Evolutionary conservation across 2,329 filamentous ascomycete genomes (phyloP), one percentile per base, ranked within the genome.

Genomic region (Xylariaceae sp.): DNA sequence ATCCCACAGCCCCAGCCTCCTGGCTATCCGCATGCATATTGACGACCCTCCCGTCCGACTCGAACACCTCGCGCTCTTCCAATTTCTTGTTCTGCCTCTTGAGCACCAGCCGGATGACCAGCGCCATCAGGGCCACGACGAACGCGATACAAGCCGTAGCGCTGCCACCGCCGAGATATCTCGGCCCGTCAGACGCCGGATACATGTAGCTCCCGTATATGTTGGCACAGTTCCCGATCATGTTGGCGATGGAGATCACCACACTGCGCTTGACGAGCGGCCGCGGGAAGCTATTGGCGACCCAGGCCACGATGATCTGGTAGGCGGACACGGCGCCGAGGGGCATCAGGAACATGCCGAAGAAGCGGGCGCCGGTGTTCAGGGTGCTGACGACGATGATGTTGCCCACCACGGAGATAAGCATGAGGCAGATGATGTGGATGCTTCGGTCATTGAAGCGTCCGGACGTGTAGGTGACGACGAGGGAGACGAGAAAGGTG

Each of bases 251-350:
- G 8, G 82, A 78, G 38, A 87, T 82, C 3, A 74, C 74, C 2
- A 76, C 75, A 4, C 83, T 84, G 2, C 83, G 74, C 36, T 83
- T 79, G 2, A 81, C 83, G 2, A 83, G 61, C 2, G 85, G 82
- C 60, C 84, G 85, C 0, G 84, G 83, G 28, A 89, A 74, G 8
- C 85, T 82, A 48, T 87, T 85, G 3, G 79, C 78, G 26, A 88
- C 80, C 52, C 75, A 77, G 0, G 83, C 79, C 34, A 88, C 83
- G 18, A 88, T 75, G 45, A 76, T 74, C 48, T 73, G 70, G 31
- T 73, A 76, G 0, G 72, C 64, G 2, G 69, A 64, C 0, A 79
- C 64, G 0, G 72, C 67, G 0, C 76, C 73, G 63, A 78, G 71
- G 0, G 75, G 72, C 69, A 81, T 73, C 17, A 83, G 59, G 49